Evolutionary conservation across 2,329 filamentous ascomycete species (phyloP).

Genomic region (Xylariaceae sp.): DNA sequence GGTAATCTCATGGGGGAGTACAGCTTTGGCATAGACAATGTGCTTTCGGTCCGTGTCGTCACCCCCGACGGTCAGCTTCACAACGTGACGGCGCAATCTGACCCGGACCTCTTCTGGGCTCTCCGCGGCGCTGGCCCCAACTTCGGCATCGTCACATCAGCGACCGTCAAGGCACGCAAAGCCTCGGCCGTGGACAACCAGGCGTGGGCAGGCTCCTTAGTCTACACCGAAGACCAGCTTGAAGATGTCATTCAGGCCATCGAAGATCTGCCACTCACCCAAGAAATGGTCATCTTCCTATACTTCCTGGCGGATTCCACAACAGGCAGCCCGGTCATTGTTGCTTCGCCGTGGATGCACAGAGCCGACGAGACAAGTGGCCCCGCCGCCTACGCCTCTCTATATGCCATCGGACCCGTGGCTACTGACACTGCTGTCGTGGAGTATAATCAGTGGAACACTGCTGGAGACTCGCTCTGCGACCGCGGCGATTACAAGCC

Average conservation of each 20-base stretch:
- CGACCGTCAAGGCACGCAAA: slow-evolving; percentile 7
- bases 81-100: slow-evolving; percentile 1
- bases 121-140: slow-evolving; percentile 17
- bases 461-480: slow-evolving; percentile 2
- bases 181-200: not conserved
- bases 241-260: slow-evolving; percentile 12
- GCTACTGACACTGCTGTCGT: slow-evolving; percentile 5
- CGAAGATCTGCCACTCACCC: slow-evolving; percentile 5
- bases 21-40: slow-evolving; percentile 15
- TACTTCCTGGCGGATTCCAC: slow-evolving; percentile 5
- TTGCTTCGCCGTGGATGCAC: slow-evolving; percentile 12
- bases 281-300: slow-evolving; percentile 8
- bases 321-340: not conserved
- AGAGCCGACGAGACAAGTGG: slow-evolving; percentile 6
- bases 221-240: slow-evolving; percentile 11
- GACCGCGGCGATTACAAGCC: slow-evolving; percentile 9
- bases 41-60: slow-evolving; percentile 12
- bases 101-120: slow-evolving; percentile 17
- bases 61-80: slow-evolving; percentile 7
- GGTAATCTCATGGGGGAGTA: slow-evolving; percentile 9
- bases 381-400: slow-evolving; percentile 3
- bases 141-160: slow-evolving; percentile 19
- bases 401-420: slow-evolving; percentile 12
- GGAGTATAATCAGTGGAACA: slow-evolving; percentile 14
- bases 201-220: slow-evolving; percentile 13